phyloP scores from a whole-genome alignment of 2,329 filamentous ascomycete genomes.

The Trichoderma citrinoviride region DNA sequence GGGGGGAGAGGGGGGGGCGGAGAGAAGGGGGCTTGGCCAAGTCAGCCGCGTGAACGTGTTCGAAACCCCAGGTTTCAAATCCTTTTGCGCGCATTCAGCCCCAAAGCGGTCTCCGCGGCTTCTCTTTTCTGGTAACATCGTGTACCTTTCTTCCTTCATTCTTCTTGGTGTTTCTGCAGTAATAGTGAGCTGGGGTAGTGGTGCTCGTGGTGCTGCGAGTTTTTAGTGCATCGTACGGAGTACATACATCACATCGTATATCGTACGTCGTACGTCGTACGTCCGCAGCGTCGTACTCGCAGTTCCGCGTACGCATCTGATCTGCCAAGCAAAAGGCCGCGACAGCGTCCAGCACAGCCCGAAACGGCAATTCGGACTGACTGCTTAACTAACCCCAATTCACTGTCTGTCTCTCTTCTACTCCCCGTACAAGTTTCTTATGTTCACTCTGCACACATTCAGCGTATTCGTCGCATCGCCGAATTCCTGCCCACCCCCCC shows the following conservation, averaged over 20 bases:
- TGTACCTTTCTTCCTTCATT: background rate
- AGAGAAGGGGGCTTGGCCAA: background rate
- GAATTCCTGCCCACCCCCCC: no score
- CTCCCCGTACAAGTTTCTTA: no score
- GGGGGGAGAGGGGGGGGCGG: background rate
- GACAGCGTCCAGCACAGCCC: constrained; percentile 13
- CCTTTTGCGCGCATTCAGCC: constrained; percentile 6
- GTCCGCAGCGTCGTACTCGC: no score
- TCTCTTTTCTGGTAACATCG: background rate
- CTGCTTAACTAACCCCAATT: background rate
- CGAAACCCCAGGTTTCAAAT: constrained; percentile 19
- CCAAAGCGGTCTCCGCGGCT: constrained; percentile 3
- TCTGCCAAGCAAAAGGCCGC: constrained; percentile 1
- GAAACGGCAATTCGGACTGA: background rate
- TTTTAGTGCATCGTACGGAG: background rate
- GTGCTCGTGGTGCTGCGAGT: no score
- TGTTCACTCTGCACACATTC: background rate
- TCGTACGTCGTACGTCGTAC: background rate
- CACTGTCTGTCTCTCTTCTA: background rate
- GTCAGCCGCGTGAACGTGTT: constrained; percentile 1
- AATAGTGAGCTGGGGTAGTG: background rate
- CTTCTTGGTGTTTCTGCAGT: background rate
- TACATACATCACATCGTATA: background rate
- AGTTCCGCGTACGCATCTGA: no score
- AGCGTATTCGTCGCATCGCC: background rate